phyloP scores from a whole-genome alignment of 1,284 basidiomycete species.

The Boletus holoroseus region DNA sequence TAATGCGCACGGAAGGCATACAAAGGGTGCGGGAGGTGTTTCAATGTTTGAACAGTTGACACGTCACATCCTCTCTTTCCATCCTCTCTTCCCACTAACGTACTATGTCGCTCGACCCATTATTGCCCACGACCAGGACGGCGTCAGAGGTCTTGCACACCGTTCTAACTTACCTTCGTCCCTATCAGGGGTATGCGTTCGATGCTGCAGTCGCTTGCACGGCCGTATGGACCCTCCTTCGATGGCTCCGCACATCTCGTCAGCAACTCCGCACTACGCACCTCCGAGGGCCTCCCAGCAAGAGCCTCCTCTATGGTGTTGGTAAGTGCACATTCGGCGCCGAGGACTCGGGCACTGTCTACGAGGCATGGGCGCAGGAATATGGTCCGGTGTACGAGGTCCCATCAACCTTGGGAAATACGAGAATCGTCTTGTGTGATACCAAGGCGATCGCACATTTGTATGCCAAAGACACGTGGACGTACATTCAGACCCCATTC shows the following conservation, averaged over 20 bases:
- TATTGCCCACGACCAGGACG: not conserved
- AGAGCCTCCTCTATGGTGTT: slow-evolving; percentile 16
- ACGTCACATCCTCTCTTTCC: not conserved
- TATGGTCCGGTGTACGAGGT: slow-evolving; percentile 20
- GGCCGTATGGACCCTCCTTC: slow-evolving; percentile 2
- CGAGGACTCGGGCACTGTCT: slow-evolving; percentile 11
- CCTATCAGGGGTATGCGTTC: not conserved
- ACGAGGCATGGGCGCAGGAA: slow-evolving; percentile 19
- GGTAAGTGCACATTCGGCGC: slow-evolving; percentile 5
- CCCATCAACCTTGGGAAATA: slow-evolving; percentile 19
- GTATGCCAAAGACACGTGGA: no score
- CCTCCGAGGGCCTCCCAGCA: slow-evolving; percentile 19
- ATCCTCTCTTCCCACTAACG: no score
- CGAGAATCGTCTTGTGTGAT: no score
- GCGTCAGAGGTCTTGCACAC: not conserved
- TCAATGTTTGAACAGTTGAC: no score
- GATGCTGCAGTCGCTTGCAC: not conserved
- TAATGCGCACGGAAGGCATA: not conserved
- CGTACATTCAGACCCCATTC: no score
- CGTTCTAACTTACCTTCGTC: not conserved
- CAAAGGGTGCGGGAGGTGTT: not conserved
- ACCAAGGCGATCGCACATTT: no score
- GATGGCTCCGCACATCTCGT: not conserved
- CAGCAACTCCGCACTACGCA: slow-evolving; percentile 10
- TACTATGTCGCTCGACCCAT: not conserved